Evolutionary conservation across 177 flowering plant genomes (phyloP), one percentile per base, ranked within the genome.

Genomic region (Vitis hybrid): DNA sequence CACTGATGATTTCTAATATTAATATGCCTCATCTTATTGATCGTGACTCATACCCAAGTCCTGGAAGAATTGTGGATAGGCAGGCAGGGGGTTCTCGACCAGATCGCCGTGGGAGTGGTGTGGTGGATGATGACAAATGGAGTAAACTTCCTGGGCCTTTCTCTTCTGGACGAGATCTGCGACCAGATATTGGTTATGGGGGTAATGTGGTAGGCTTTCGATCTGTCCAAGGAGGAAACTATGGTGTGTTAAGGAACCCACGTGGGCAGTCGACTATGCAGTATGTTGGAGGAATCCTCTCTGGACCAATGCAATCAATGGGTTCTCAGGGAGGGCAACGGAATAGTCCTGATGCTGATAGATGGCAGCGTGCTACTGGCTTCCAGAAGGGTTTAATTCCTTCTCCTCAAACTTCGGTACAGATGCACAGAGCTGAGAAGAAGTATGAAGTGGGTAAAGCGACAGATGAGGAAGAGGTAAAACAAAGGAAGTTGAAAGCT

Each of bases 361-460:
- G 93, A 79, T 92, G 99, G 99, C 91, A 80, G 77, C 94, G 92
- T 69, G 85, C 81, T 70, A 61, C 86, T 69, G 82, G 69, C 63
- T 80, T 77, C 50, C 91, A 84, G 63, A 90, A 83, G 76, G 94
- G 97, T 67, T 74, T 91, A 64, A 86, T 94, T 75, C 91, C 94
- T 77, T 79, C 91, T 75, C 96, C 99, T 66, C 97, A 78, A 30
- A 79, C 90, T 66, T 95, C 91, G 10, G 57, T 74, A 50, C 90
- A 76, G 75, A 66, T 92, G 91, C 99, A 96, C 83, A 93, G 77
- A 79, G 95, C 99, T 55, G 94, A 91, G 74, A 93, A 55, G 66
- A 96, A 90, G 84, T 96, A 93, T 80, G 91, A 90, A 78, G 78
- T 93, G 21, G 97, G 97, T 71, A 92, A 86, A 76, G 84, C 80